These are phyloP conservation scores for Rhizomucor pusillus DNA, from an alignment of 371 early-diverging fungal species.

Conservation along the genomic window DNA sequence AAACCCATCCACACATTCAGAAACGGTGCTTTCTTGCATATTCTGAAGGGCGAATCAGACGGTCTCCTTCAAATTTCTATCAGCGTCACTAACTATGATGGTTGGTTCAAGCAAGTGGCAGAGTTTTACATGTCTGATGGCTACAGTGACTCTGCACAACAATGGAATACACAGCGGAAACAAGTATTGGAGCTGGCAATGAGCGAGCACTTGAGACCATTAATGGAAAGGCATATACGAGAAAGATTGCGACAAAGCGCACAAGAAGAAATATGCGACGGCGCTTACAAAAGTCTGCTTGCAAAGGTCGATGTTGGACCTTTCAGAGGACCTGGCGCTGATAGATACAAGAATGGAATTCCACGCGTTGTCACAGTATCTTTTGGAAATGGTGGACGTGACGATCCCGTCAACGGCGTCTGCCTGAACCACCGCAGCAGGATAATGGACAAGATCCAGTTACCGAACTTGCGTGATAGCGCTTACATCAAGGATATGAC, in stretches of 20 bases:
- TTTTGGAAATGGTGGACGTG: conserved; percentile 75
- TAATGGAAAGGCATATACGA: conserved; percentile 71
- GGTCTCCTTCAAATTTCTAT: conserved; percentile 72
- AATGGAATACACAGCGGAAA: conserved; percentile 83
- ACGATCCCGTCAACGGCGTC: conserved; percentile 71
- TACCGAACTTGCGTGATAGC: conserved; percentile 63
- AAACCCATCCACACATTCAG: conserved; percentile 75
- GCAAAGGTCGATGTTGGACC: conserved; percentile 77
- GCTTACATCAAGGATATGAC: conserved; percentile 51
- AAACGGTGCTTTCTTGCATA: conserved; percentile 74
- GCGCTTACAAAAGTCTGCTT: conserved; percentile 64
- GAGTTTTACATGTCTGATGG: conserved; percentile 64
- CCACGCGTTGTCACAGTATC: conserved; percentile 86
- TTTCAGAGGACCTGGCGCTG: conserved; percentile 49
- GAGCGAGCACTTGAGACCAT: conserved; percentile 67
- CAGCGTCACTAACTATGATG: conserved; percentile 57
- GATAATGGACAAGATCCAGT: conserved; percentile 61
- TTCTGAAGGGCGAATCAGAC: conserved; percentile 74
- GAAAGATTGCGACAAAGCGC: conserved; percentile 75
- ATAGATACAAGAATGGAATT: conserved; percentile 41
- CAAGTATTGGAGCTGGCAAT: conserved; percentile 63
- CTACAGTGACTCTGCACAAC: conserved; percentile 58
- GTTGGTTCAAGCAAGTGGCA: conserved; percentile 55
- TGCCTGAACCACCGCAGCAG: conserved; percentile 78
- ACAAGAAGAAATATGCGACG: conserved; percentile 66